Percentiles rank a stretch among this genome's conserved stretches.
Conservation (phyloP, 2,329 filamentous ascomycete species). For the Trichoderma sp. region DNA sequence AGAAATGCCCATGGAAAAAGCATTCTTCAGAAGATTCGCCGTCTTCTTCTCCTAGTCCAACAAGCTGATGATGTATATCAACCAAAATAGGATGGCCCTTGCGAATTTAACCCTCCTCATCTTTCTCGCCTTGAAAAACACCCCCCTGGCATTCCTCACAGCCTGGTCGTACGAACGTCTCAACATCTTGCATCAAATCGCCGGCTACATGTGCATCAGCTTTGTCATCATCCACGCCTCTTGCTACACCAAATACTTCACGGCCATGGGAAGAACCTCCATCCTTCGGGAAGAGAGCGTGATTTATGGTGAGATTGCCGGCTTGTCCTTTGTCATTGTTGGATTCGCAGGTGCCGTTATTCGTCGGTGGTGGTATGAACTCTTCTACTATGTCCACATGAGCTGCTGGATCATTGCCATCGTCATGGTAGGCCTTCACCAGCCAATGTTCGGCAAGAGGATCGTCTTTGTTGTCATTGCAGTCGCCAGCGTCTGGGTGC, state of each 20-base stretch:
- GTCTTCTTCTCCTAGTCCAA: not conserved
- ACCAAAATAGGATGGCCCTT: slow-evolving; percentile 40
- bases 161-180: slow-evolving; percentile 60
- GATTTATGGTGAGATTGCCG: slow-evolving; percentile 53
- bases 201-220: slow-evolving; percentile 52
- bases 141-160: slow-evolving; percentile 55
- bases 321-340: slow-evolving; percentile 48
- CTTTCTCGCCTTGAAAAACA: slow-evolving; percentile 60
- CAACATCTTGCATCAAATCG: slow-evolving; percentile 58
- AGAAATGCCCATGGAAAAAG: slow-evolving; percentile 21
- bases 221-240: slow-evolving; percentile 50
- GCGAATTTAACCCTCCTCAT: slow-evolving; percentile 54
- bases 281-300: slow-evolving; percentile 42
- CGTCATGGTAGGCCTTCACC: slow-evolving; percentile 53
- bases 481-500: slow-evolving; percentile 50
- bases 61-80: not conserved
- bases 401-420: slow-evolving; percentile 51
- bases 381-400: slow-evolving; percentile 58
- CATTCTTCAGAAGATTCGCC: not conserved
- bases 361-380: slow-evolving; percentile 54
- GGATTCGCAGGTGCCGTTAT: slow-evolving; percentile 46
- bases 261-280: slow-evolving; percentile 30
- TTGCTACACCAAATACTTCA: slow-evolving; percentile 48
- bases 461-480: slow-evolving; percentile 47
- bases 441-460: slow-evolving; percentile 47